Conservation (phyloP, 2,329 filamentous ascomycete species). For the Fusarium praegraminearum region DNA sequence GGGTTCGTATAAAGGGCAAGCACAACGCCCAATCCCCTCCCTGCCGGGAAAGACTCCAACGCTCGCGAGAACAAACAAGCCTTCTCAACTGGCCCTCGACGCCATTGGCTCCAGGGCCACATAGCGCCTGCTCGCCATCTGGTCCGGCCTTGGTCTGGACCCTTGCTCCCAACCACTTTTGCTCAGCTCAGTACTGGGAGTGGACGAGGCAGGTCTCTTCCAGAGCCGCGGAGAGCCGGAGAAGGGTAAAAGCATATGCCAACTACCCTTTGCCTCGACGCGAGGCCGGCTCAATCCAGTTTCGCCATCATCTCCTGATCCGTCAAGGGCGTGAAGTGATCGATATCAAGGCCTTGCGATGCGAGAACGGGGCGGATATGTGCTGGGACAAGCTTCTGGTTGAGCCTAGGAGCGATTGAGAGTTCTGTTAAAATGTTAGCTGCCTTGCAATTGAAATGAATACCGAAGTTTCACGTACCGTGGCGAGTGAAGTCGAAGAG, state of each 20-base stretch:
- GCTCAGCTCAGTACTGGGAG: conserved; percentile 49
- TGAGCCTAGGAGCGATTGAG: conserved; percentile 91
- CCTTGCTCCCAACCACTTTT: conserved; percentile 48
- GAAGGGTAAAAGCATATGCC: conserved; percentile 49
- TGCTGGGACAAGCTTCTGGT: conserved; percentile 85
- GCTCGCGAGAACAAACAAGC: conserved; percentile 48
- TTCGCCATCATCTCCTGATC: conserved; percentile 98
- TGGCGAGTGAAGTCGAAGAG: conserved; percentile 96
- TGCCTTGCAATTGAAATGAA: not conserved
- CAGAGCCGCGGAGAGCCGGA: conserved; percentile 49
- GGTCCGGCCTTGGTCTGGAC: conserved; percentile 47
- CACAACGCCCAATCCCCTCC: conserved; percentile 48
- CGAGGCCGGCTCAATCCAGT: conserved; percentile 77
- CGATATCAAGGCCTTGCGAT: conserved; percentile 86
- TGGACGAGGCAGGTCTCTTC: conserved; percentile 49
- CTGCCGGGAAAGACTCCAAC: conserved; percentile 49
- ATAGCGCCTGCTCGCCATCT: conserved; percentile 48
- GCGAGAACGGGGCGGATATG: conserved; percentile 82
- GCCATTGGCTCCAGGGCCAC: conserved; percentile 48
- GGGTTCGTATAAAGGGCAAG: conserved; percentile 46
- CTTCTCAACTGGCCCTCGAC: conserved; percentile 45
- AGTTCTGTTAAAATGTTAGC: conserved; percentile 72
- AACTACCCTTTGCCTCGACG: conserved; percentile 50
- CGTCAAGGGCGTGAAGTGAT: conserved; percentile 89
- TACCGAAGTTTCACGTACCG: conserved; percentile 69